phyloP scores from a whole-genome alignment of 441 rosid species.

The Mallotus repandus region DNA sequence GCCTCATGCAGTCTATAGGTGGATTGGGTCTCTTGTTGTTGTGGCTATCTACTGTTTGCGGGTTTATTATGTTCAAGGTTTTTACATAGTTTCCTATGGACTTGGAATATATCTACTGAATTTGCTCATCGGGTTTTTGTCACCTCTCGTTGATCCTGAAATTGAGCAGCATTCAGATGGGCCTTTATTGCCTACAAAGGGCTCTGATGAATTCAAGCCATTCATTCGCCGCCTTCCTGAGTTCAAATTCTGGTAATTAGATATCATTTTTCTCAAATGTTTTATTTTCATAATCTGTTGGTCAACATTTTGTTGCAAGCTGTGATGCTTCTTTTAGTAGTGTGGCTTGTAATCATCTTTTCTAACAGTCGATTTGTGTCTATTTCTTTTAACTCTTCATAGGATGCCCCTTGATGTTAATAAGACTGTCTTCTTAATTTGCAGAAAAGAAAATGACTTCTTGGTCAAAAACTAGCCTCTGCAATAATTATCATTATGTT shows the following conservation, averaged over 20 bases:
- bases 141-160: conserved; percentile 93
- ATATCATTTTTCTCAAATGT: background rate
- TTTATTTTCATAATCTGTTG: background rate
- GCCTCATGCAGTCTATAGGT: conserved; percentile 70
- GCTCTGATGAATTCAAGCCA: conserved; percentile 96
- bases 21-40: conserved; percentile 70
- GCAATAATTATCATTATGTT: background rate
- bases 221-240: conserved; percentile 90
- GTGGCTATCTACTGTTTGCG: conserved; percentile 56
- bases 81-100: conserved; percentile 81
- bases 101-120: conserved; percentile 90
- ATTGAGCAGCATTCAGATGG: conserved; percentile 68
- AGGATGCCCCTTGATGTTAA: background rate
- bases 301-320: background rate
- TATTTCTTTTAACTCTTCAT: background rate
- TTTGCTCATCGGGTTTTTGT: conserved; percentile 85
- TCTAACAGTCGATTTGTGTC: background rate
- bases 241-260: conserved; percentile 85
- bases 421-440: background rate
- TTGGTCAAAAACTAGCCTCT: no score
- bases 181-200: conserved; percentile 78
- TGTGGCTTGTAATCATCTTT: background rate
- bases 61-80: conserved; percentile 71
- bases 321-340: background rate
- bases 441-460: no score